Base-by-base conservation (phyloP, 768 basidiomycete species). In the Lactifluus pinguis region DNA sequence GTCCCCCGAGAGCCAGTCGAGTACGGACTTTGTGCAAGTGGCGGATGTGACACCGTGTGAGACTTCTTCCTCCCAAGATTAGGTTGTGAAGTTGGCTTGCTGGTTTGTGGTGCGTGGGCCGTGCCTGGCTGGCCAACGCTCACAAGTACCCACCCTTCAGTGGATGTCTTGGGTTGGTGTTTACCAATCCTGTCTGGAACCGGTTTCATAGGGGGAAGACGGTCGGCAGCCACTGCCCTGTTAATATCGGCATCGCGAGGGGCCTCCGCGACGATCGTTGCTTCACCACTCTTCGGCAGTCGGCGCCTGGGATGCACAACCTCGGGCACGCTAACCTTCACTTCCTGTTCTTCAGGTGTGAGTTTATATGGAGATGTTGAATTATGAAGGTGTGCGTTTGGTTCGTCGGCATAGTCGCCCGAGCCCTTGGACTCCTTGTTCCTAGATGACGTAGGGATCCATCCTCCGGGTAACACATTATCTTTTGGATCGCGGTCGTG, bases 131-230 rank as follows among this genome's bases (percentile, higher is more conserved):
- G 72, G 34, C 77, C 83, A 15, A 85, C 79, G 54, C 83, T 85
- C 41, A 86, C 80, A 29, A 86, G 72, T 2, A 86, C 84, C 84
- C 84, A 86, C 29, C 84, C 84, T 30, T 66, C 81, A 74, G 15
- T 79, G 78, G 48, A 74, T 76, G 45, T 73, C 74, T 50, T 72
- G 17, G 32, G 34, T 4, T 42, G 47, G 6, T 50, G 32, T 13
- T 36, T 19, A 13, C 44, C 48, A 36, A 49, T 54, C 53, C 15
- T 47, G 53, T 49, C 38, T 2, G 36, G 29, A 9, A 36, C 29
- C 13, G 44, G 13, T 34, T 14, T 32, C 42, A n/a, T 29, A 56
- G 57, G 38, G 38, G 59, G 38, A 47, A 34, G 34, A 19, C 29
- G 44, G n/a, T 45, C 61, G 25, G 30, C n/a, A n/a, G n/a, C n/a